Conservation (phyloP, 768 basidiomycete species). For the Boletus reticuloceps region DNA sequence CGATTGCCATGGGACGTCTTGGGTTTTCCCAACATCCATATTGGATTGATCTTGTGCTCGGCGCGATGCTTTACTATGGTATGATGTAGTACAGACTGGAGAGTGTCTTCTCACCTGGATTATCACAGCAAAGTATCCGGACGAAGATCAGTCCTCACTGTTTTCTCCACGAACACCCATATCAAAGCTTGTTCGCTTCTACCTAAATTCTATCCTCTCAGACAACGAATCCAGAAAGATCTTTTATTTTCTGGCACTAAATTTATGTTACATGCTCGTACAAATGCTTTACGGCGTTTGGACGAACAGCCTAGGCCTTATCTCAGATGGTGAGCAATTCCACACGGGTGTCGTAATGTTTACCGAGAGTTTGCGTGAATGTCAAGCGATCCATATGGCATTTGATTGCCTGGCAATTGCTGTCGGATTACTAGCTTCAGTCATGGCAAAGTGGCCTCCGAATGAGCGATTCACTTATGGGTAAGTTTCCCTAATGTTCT, state of each 20-base stretch:
- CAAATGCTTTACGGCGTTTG: conserved; percentile 97
- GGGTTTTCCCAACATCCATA: conserved; percentile 61
- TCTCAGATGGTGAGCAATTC: conserved; percentile 82
- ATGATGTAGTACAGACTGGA: conserved; percentile 12
- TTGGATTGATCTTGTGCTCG: conserved; percentile 60
- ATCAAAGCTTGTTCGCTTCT: conserved; percentile 56
- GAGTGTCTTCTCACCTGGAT: conserved; percentile 6
- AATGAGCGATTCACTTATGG: conserved; percentile 96
- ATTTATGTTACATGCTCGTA: conserved; percentile 93
- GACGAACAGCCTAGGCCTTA: conserved; percentile 95
- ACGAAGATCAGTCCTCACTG: conserved; percentile 41
- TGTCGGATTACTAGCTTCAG: conserved; percentile 91
- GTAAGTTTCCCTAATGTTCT: conserved; percentile 38
- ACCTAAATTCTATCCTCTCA: conserved; percentile 86
- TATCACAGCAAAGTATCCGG: conserved; percentile 50
- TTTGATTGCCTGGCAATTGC: conserved; percentile 98
- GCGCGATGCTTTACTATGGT: conserved; percentile 65
- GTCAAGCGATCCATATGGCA: conserved; percentile 97
- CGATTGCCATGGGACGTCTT: conserved; percentile 54
- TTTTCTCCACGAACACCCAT: conserved; percentile 49
- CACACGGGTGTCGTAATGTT: neutral
- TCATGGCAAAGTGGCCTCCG: conserved; percentile 98
- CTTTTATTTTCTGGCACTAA: conserved; percentile 94
- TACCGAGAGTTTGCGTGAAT: neutral
- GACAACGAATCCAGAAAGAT: conserved; percentile 94